phyloP scores from a whole-genome alignment of 805 yeast genomes.

The Clavispora vitiphila region DNA sequence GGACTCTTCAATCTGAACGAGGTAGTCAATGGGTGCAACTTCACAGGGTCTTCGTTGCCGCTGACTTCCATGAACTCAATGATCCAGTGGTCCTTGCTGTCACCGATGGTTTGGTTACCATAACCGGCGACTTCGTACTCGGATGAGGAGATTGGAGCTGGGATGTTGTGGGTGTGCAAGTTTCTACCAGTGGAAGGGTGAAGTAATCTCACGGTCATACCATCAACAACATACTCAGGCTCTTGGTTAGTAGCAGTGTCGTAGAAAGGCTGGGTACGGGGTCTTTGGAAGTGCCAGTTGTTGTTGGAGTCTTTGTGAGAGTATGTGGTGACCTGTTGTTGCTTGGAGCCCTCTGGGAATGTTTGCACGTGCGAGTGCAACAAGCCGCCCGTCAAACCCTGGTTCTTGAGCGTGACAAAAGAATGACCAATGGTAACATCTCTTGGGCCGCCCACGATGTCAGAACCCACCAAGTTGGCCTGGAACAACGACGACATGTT shows the following conservation, averaged over 20 bases:
- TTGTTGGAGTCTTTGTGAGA: constrained; percentile 43
- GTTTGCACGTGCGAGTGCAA: constrained; percentile 44
- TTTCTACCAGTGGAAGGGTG: constrained; percentile 62
- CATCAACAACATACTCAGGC: constrained; percentile 46
- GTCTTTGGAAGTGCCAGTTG: constrained; percentile 45
- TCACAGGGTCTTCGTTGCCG: constrained; percentile 46
- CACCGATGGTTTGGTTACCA: constrained; percentile 63
- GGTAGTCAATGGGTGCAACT: constrained; percentile 76
- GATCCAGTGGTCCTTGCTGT: constrained; percentile 71
- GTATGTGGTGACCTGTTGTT: constrained; percentile 45
- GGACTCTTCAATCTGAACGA: constrained; percentile 71
- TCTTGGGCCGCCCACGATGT: constrained; percentile 64
- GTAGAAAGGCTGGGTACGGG: constrained; percentile 32
- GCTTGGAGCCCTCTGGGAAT: constrained; percentile 44
- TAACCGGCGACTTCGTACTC: constrained; percentile 68
- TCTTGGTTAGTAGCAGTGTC: constrained; percentile 27
- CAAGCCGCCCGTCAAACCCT: constrained; percentile 41
- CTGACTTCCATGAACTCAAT: constrained; percentile 62
- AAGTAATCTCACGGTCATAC: constrained; percentile 55
- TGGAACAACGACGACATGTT: constrained; percentile 78
- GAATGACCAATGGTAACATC: constrained; percentile 54
- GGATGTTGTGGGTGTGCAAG: constrained; percentile 66
- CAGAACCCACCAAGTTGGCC: constrained; percentile 66
- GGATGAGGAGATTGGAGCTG: constrained; percentile 54
- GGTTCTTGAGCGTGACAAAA: constrained; percentile 36